Evolutionary conservation across 2,329 filamentous ascomycete genomes (phyloP).

Genomic region (Endocalyx cinctus): DNA sequence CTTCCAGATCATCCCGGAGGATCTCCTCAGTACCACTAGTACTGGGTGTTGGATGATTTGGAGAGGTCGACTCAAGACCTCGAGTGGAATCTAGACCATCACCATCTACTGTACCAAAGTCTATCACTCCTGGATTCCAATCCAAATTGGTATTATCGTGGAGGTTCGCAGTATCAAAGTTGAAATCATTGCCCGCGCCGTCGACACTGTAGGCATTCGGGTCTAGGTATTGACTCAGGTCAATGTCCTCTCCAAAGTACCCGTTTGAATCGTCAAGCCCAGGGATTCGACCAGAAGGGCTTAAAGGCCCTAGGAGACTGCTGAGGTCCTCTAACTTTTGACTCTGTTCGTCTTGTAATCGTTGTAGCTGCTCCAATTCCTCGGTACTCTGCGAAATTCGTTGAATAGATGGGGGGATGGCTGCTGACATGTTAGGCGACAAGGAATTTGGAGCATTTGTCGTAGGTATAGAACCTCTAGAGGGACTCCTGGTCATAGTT

Average conservation of each 20-base stretch:
- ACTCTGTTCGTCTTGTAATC: constrained; percentile 74
- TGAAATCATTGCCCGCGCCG: constrained; percentile 32
- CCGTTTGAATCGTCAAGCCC: constrained; percentile 50
- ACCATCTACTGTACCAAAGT: constrained; percentile 10
- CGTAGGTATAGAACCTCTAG: constrained; percentile 12
- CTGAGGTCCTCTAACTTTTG: constrained; percentile 71
- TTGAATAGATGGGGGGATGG: constrained; percentile 47
- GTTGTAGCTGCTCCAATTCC: constrained; percentile 74
- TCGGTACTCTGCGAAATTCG: constrained; percentile 65
- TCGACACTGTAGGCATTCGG: constrained; percentile 24
- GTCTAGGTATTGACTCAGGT: constrained; percentile 50
- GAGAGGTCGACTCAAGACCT: constrained; percentile 24
- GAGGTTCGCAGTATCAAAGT: constrained; percentile 32
- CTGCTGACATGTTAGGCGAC: constrained; percentile 45
- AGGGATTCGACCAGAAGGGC: constrained; percentile 73
- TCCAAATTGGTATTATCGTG: constrained; percentile 17
- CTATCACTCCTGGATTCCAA: constrained; percentile 19
- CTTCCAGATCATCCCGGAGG: constrained; percentile 36
- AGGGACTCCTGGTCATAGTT: constrained; percentile 12
- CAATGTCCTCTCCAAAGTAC: constrained; percentile 40
- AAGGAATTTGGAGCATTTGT: constrained; percentile 30
- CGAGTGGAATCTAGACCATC: constrained; percentile 10
- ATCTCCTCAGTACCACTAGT: constrained; percentile 49
- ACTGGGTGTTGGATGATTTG: constrained; percentile 38
- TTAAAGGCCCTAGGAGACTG: constrained; percentile 71